Percentiles rank a stretch among this genome's conserved stretches.
phyloP scores from a whole-genome alignment of 257 asterid species.

The Nicotiana undulata region DNA sequence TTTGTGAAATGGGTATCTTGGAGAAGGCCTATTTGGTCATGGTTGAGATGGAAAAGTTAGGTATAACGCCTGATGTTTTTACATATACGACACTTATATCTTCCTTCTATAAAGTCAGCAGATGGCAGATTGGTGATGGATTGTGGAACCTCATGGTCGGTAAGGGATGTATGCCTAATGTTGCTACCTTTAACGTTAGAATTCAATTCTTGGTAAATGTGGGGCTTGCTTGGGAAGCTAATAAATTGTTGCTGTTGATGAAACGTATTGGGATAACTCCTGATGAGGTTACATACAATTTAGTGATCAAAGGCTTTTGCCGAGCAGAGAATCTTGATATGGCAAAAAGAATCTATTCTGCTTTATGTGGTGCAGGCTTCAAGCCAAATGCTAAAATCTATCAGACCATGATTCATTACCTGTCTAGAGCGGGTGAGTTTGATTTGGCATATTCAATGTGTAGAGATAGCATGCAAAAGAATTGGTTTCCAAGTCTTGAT shows the following conservation, averaged over 20 bases:
- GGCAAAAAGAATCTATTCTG: constrained; percentile 59
- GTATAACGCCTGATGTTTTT: constrained; percentile 65
- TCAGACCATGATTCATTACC: constrained; percentile 75
- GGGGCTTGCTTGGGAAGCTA: constrained; percentile 74
- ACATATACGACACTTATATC: constrained; percentile 72
- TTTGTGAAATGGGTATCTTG: constrained; percentile 51
- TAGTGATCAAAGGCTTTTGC: constrained; percentile 77
- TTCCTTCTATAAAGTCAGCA: constrained; percentile 47
- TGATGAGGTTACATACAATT: constrained; percentile 67
- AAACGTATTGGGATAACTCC: constrained; percentile 29
- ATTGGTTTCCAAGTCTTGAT: constrained; percentile 62
- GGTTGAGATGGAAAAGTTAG: constrained; percentile 53
- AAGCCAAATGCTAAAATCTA: constrained; percentile 64
- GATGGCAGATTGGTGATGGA: constrained; percentile 56
- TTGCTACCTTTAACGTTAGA: constrained; percentile 70
- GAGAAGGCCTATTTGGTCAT: constrained; percentile 52
- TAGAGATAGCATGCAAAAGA: constrained; percentile 55
- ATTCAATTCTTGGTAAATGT: constrained; percentile 57
- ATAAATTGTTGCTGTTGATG: constrained; percentile 48
- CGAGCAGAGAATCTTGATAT: constrained; percentile 32
- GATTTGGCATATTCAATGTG: constrained; percentile 57
- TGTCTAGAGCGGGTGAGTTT: constrained; percentile 38
- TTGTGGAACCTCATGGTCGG: constrained; percentile 72
- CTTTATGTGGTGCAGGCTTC: constrained; percentile 39
- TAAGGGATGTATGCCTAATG: constrained; percentile 62